phyloP scores from a whole-genome alignment of 129 eudicot genomes.

The Lonicera japonica region DNA sequence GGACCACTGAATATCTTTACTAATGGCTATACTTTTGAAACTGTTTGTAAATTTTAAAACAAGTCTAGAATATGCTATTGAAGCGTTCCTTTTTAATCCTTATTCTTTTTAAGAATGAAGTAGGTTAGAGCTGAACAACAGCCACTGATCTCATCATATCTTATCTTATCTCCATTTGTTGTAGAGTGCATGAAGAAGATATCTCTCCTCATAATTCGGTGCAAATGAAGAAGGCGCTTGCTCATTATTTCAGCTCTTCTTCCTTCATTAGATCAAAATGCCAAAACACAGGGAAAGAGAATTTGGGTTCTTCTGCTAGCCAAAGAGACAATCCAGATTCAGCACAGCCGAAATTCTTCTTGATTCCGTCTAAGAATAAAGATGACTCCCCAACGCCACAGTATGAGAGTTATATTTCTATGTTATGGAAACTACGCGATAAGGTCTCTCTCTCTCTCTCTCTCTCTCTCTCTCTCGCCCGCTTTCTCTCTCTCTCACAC shows the following conservation, averaged over 20 bases:
- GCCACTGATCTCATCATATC: not conserved
- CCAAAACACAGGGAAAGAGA: constrained; percentile 28
- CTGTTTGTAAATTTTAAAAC: too few species aligned
- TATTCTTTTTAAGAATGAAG: not conserved
- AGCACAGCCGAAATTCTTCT: constrained; percentile 31
- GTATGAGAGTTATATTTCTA: constrained; percentile 53
- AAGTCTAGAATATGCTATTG: too few species aligned
- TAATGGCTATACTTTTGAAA: too few species aligned
- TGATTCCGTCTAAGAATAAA: constrained; percentile 46
- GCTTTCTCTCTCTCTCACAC: too few species aligned
- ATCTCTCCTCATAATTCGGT: constrained; percentile 35
- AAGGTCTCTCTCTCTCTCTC: constrained; percentile 46
- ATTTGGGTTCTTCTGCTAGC: not conserved
- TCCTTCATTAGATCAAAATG: constrained; percentile 41
- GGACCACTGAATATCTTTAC: too few species aligned
- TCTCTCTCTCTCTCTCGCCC: too few species aligned
- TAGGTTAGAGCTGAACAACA: constrained; percentile 5
- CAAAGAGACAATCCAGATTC: constrained; percentile 29
- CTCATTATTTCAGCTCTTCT: constrained; percentile 55
- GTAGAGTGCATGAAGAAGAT: constrained; percentile 64
- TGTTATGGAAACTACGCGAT: constrained; percentile 63
- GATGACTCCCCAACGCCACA: constrained; percentile 34
- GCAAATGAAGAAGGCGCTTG: constrained; percentile 54
- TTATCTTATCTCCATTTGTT: constrained; percentile 9
- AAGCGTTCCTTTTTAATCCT: too few species aligned